Evolutionary conservation across 208 protist genomes (phyloP), one percentile per base, ranked within the genome.

Genomic region (Polymyxa betae): DNA sequence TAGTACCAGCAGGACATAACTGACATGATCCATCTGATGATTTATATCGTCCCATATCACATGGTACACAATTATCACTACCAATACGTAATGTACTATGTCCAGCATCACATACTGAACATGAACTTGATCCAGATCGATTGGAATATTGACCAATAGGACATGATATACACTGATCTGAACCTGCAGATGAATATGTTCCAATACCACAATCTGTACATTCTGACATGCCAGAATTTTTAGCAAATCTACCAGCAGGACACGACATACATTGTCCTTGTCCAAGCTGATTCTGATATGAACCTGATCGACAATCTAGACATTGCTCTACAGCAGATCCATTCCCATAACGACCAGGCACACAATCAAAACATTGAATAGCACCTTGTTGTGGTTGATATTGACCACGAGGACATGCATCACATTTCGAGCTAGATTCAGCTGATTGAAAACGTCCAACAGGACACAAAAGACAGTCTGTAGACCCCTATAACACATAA

Each of bases 1-100:
- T n/a, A 29, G 40, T 89, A 29, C 87, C 87, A 32, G 87, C 87
- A 12, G 46, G 87, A 46, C 87, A 89, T 20, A 46, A 89, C 43
- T 52, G 24, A 46, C 40, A 64, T 46, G 46, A n/a, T 20, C 87
- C 87, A 35, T 40, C 40, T 46, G 0, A 1, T 29, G 38, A 20
- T 20, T n/a, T 43, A 46, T 89, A 89, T 12, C 49, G 5, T 20
- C 87, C 87, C 38, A 46, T 40, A n/a, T 60, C 40, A 41, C 87
- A 89, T 35, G 87, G 29, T 41, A 43, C 24, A 46, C 87, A 89
- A 46, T 40, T 38, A 10, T 32, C 40, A 20, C 16, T 29, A 20
- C 87, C 87, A 0, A 16, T 41, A 12, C 46, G 40, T 40, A 35
- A 45, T 43, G n/a, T 35, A n/a, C 35, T 43, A n/a, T 35, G 16